Conservation (phyloP, 345 rosid species). For the Hibiscus mutabilis region DNA sequence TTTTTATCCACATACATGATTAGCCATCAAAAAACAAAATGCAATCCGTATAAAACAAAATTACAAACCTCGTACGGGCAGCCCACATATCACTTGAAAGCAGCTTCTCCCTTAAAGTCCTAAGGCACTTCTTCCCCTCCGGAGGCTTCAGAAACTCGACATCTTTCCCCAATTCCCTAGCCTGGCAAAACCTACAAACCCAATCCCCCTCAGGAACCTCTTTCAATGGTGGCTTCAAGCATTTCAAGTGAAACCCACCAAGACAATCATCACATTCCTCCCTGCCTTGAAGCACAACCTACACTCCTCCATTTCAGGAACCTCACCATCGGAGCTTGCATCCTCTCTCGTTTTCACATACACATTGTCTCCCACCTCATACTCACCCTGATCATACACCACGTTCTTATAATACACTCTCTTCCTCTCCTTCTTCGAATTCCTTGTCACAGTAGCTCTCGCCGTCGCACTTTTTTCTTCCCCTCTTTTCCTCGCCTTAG, state of each 20-base stretch:
- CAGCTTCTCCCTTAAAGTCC: conserved; percentile 86
- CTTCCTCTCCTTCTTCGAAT: conserved; percentile 18
- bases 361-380: conserved; percentile 71
- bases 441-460: background rate
- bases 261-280: conserved; percentile 55
- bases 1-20: background rate
- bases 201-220: conserved; percentile 87
- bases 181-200: conserved; percentile 66
- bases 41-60: background rate
- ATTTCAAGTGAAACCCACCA: conserved; percentile 86
- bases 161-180: conserved; percentile 40
- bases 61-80: conserved; percentile 55
- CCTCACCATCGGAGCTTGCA: conserved; percentile 53
- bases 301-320: conserved; percentile 74
- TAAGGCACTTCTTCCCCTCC: conserved; percentile 41
- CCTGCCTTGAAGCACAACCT: conserved; percentile 64
- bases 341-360: conserved; percentile 79
- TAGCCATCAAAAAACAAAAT: background rate
- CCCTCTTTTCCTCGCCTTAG: background rate
- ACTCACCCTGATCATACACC: conserved; percentile 58
- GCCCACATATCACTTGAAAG: conserved; percentile 85
- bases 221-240: conserved; percentile 73
- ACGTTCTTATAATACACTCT: conserved; percentile 65
- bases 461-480: conserved; percentile 13
- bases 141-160: conserved; percentile 51